Evolutionary conservation across 441 rosid species (phyloP).

Genomic region (Arabidopsis lyrata): DNA sequence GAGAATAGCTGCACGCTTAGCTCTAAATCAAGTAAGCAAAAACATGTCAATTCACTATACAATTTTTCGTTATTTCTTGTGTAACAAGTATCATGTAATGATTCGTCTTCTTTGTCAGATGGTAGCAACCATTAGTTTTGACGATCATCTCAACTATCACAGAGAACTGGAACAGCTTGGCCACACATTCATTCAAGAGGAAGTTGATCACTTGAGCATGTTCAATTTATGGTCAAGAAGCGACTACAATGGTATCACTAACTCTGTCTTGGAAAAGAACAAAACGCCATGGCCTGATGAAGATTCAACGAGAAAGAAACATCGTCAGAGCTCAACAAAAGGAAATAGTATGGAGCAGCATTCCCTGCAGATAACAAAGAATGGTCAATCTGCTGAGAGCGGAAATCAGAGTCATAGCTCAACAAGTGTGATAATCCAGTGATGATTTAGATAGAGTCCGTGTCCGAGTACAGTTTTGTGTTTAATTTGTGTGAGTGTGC

Average conservation of each 20-base stretch:
- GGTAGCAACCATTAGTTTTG: background rate
- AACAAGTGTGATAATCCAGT: too few relatives aligned
- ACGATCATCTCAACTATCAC: conserved; percentile 1
- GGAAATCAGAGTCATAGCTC: too few relatives aligned
- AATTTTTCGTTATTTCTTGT: background rate
- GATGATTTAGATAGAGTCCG: too few relatives aligned
- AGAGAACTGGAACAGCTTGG: conserved; percentile 13
- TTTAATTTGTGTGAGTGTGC: background rate
- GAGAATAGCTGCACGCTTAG: conserved; percentile 25
- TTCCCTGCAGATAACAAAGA: background rate
- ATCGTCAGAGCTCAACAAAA: background rate
- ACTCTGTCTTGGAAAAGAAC: background rate
- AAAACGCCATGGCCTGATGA: background rate
- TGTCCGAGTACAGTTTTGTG: background rate
- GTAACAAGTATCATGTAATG: background rate
- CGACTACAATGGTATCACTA: background rate
- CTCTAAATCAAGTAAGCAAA: conserved; percentile 6
- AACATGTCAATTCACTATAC: background rate
- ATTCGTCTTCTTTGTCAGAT: background rate
- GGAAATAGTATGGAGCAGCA: background rate
- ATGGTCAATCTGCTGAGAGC: background rate
- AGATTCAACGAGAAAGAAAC: background rate
- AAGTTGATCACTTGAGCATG: background rate
- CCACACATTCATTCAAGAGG: background rate
- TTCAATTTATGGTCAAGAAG: background rate